Conservation (phyloP, 352 stramenopile species). For the Phytophthora meadii region DNA sequence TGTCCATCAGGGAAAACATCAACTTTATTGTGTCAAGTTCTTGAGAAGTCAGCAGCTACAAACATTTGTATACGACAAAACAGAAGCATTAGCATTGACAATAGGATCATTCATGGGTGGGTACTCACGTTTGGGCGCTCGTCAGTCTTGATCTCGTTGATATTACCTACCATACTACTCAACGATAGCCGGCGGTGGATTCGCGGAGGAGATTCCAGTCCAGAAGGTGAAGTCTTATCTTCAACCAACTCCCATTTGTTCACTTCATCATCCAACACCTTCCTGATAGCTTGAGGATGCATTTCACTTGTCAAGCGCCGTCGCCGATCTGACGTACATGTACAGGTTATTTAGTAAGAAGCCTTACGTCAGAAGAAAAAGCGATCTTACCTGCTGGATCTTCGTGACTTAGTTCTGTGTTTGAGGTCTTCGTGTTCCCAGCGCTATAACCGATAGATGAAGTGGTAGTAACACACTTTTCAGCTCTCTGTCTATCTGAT, state of each 20-base stretch:
- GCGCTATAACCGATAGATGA: neutral
- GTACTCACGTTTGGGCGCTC: conserved; percentile 43
- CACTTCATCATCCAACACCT: conserved; percentile 69
- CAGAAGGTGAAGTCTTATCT: conserved; percentile 24
- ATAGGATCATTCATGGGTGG: no score
- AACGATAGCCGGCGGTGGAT: conserved; percentile 31
- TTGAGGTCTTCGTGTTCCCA: neutral
- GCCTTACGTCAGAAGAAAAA: neutral
- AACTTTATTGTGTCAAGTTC: conserved; percentile 85
- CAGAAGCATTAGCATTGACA: neutral
- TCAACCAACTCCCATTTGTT: conserved; percentile 72
- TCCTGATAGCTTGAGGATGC: conserved; percentile 77
- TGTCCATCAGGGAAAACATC: conserved; percentile 84
- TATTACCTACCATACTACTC: conserved; percentile 20
- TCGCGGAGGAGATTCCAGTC: conserved; percentile 9
- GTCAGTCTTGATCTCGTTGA: conserved; percentile 18
- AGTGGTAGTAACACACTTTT: neutral
- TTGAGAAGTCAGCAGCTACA: conserved; percentile 54
- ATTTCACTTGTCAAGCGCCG: conserved; percentile 78
- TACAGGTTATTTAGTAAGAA: neutral
- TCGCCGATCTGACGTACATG: conserved; percentile 30
- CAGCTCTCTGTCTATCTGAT: conserved; percentile 26
- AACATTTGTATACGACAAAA: neutral
- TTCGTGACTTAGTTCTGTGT: conserved; percentile 16
- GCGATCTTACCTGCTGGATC: conserved; percentile 21